phyloP scores from a whole-genome alignment of 306 rosid species.

The Cicer bijugum region DNA sequence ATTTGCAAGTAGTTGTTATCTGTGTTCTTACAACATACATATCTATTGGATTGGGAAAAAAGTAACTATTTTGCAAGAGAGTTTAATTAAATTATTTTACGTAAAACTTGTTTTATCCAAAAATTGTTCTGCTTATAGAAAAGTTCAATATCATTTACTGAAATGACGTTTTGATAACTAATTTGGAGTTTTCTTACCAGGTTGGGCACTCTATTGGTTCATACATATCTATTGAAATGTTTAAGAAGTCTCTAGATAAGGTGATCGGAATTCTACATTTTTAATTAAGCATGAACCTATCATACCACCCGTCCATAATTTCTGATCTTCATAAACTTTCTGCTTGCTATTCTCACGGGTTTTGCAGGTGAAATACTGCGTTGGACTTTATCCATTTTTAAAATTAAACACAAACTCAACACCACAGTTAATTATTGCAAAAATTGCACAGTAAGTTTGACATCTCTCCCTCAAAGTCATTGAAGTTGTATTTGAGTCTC shows the following conservation, averaged over 20 bases:
- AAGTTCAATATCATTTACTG: slow-evolving; percentile 32
- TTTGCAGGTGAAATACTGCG: slow-evolving; percentile 69
- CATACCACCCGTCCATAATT: slow-evolving; percentile 41
- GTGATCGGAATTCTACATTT: slow-evolving; percentile 51
- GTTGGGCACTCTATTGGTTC: slow-evolving; percentile 96
- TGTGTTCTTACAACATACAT: slow-evolving; percentile 12
- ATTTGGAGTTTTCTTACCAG: slow-evolving; percentile 51
- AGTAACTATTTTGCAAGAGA: slow-evolving; percentile 19
- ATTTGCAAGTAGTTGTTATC: slow-evolving; percentile 2
- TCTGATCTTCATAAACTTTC: slow-evolving; percentile 36
- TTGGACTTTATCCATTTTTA: slow-evolving; percentile 90
- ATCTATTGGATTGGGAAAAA: slow-evolving; percentile 30
- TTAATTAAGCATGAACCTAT: slow-evolving; percentile 14
- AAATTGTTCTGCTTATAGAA: slow-evolving; percentile 29
- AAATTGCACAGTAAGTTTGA: slow-evolving; percentile 57
- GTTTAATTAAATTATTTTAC: slow-evolving; percentile 17
- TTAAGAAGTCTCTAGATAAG: slow-evolving; percentile 64
- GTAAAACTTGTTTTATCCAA: slow-evolving; percentile 32
- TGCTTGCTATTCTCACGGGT: slow-evolving; percentile 43
- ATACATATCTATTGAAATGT: slow-evolving; percentile 65
- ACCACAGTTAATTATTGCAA: slow-evolving; percentile 58
- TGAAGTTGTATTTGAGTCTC: too few relatives aligned
- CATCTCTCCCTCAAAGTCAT: slow-evolving; percentile 1
- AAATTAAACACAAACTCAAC: slow-evolving; percentile 60
- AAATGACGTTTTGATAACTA: slow-evolving; percentile 41